Conservation (phyloP, 2,329 filamentous ascomycete genomes). For the Bipolaris sorokiniana region DNA sequence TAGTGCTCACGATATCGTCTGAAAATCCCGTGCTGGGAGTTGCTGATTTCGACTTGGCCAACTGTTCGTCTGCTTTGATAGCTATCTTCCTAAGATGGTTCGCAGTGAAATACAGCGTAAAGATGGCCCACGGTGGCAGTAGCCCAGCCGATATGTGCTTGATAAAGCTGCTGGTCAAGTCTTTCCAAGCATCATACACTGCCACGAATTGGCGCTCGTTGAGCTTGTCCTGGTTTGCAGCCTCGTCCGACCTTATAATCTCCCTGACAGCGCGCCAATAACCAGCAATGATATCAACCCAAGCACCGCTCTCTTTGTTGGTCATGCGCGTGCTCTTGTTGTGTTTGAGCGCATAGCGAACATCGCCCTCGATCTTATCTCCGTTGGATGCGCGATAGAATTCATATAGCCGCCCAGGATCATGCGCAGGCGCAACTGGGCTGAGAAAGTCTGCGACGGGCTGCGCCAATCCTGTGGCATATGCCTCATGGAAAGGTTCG, state of each 20-base stretch:
- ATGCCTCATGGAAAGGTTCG: conserved; percentile 72
- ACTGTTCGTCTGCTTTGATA: conserved; percentile 83
- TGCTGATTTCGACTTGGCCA: conserved; percentile 56
- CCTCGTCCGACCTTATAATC: conserved; percentile 70
- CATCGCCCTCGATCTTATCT: conserved; percentile 69
- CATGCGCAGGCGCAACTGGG: conserved; percentile 67
- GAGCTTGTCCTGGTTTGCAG: conserved; percentile 52
- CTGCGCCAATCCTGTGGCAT: conserved; percentile 70
- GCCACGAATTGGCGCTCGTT: conserved; percentile 72
- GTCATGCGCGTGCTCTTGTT: conserved; percentile 63
- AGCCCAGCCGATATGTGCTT: conserved; percentile 78
- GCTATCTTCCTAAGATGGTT: conserved; percentile 88
- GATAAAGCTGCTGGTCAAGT: conserved; percentile 76
- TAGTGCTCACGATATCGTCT: conserved; percentile 76
- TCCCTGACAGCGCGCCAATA: conserved; percentile 86
- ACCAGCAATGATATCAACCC: conserved; percentile 81
- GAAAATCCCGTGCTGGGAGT: conserved; percentile 64
- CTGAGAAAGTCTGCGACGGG: conserved; percentile 75
- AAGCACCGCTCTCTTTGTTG: conserved; percentile 76
- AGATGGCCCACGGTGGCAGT: conserved; percentile 90
- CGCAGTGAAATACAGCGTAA: conserved; percentile 84
- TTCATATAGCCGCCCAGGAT: conserved; percentile 69
- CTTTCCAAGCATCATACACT: conserved; percentile 89
- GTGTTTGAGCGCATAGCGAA: conserved; percentile 73
- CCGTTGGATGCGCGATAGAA: conserved; percentile 75